Evolutionary conservation across 345 rosid genomes (phyloP), one percentile per base, ranked within the genome.

Genomic region (Populus nigra): DNA sequence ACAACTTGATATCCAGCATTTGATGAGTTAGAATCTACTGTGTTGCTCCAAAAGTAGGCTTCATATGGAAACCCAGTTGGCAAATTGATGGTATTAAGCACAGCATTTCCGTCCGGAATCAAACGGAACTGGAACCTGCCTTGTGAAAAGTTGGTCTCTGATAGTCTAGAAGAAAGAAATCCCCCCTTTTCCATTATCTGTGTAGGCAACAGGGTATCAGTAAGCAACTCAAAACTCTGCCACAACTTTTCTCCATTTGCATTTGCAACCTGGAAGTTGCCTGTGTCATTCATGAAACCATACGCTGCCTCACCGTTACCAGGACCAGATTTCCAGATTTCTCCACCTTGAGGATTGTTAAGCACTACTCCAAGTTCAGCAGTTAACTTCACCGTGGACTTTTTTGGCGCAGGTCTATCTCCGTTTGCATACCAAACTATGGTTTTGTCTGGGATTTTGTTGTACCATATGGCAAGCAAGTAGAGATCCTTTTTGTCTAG

Each of bases 91-190:
- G 75, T 10, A 20, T 33, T 57, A 13, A 72, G 47, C 66, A 55
- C 75, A 5, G 41, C 29, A 72, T 55, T 55, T 33, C 75, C 75
- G 10, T 72, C 47, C 2, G 0, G 10, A 1, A 16, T 22, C 29
- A 72, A n/a, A 18, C 43, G 33, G 18, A 72, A 36, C 66, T 72
- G 75, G 47, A 72, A 72, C 18, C 75, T 72, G 12, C 75, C 66
- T 43, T 10, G 16, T 3, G 66, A 72, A 55, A 53, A 72, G 36
- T 73, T 73, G 68, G 67, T 73, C 35, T 59, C 76, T 2, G 76
- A 38, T 15, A 8, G 36, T 0, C 55, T 10, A 11, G 53, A 59
- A 38, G 53, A 59, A 7, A 73, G 68, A 1, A 0, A 2, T 18
- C 12, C 35, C 3, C 1, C 55, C 2, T 4, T n/a, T 5, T 13